Conservation (phyloP, 306 rosid genomes). For the Oxytropis ochrocephala region DNA sequence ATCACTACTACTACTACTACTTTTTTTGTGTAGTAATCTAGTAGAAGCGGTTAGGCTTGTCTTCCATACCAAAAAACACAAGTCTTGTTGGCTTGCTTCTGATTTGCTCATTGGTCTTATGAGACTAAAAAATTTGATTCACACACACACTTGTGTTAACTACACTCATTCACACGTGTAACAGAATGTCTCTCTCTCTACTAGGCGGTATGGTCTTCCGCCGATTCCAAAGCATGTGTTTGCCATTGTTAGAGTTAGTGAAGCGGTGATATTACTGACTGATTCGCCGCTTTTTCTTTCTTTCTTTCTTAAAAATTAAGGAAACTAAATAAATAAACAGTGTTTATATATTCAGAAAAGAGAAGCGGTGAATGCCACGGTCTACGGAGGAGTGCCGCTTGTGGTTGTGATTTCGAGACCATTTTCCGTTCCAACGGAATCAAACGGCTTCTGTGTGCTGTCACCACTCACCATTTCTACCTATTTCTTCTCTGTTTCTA, state of each 20-base stretch:
- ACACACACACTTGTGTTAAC: not conserved
- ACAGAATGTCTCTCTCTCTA: not conserved
- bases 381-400: constrained; percentile 2
- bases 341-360: not conserved
- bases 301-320: not conserved
- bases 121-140: not conserved
- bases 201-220: not conserved
- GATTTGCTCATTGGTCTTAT: not conserved
- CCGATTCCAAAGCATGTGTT: not conserved
- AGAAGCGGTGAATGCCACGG: constrained; percentile 29
- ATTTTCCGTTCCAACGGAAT: not conserved
- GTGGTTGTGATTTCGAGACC: not conserved
- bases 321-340: not conserved
- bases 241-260: not conserved
- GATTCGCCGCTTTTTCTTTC: constrained; percentile 1
- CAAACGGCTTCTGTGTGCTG: not conserved
- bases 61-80: not conserved
- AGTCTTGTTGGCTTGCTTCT: not conserved
- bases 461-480: not conserved
- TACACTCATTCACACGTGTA: not conserved
- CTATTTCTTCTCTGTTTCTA: not conserved
- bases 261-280: constrained; percentile 21
- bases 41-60: constrained; percentile 11
- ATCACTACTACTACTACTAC: too few relatives aligned
- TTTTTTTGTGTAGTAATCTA: not conserved